Percentiles rank a stretch among this genome's conserved stretches.
phyloP scores from a whole-genome alignment of 805 yeast species.

The Candida railenensis region DNA sequence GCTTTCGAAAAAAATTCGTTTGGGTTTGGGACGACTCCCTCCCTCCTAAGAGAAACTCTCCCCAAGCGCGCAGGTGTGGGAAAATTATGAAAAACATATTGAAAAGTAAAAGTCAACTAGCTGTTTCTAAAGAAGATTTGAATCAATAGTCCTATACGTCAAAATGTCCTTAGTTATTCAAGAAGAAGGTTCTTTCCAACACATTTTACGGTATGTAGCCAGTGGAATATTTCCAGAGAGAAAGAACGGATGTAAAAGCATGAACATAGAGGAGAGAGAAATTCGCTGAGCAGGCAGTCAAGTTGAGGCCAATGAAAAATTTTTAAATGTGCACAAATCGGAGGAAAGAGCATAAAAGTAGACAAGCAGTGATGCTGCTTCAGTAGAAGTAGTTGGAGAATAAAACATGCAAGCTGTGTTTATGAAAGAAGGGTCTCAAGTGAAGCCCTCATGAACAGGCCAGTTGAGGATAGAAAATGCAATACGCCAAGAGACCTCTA shows the following conservation, averaged over 20 bases:
- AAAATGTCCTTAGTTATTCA: slow-evolving; percentile 96
- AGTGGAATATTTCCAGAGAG: neutral
- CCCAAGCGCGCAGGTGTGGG: neutral
- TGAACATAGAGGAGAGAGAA: neutral
- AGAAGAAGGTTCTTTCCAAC: slow-evolving; percentile 99
- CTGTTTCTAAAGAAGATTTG: slow-evolving; percentile 4
- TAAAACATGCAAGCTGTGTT: too few relatives aligned
- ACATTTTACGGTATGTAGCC: slow-evolving; percentile 94
- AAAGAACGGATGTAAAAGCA: neutral
- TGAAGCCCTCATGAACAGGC: too few relatives aligned
- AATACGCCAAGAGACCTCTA: too few relatives aligned
- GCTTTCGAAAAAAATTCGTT: slow-evolving; percentile 3
- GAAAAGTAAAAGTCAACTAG: slow-evolving; percentile 3
- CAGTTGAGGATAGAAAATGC: too few relatives aligned
- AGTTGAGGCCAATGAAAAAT: neutral
- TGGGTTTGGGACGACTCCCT: slow-evolving; percentile 6
- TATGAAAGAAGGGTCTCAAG: too few relatives aligned
- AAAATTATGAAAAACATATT: slow-evolving; percentile 4
- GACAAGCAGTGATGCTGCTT: too few relatives aligned
- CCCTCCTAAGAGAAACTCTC: neutral
- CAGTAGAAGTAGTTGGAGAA: too few relatives aligned
- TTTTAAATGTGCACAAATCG: too few relatives aligned
- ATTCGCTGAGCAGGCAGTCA: neutral
- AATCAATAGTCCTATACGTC: slow-evolving; percentile 17
- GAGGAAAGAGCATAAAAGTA: too few relatives aligned